Conservation (phyloP, 2,329 filamentous ascomycete species). For the Pyrenochaeta sp. region DNA sequence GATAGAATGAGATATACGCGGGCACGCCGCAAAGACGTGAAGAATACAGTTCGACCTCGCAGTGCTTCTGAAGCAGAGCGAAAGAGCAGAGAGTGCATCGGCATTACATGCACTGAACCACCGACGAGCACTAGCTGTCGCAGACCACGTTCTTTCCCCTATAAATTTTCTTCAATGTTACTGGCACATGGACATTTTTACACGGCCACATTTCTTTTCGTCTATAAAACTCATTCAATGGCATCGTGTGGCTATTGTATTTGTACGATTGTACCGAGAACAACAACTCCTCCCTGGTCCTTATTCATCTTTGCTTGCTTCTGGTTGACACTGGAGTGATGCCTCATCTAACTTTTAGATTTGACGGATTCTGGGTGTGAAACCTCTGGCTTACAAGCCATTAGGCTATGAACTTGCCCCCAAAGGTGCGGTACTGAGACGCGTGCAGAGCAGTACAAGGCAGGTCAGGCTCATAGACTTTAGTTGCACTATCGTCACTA, state of each 20-base stretch:
- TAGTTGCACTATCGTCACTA: neutral
- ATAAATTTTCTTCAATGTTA: neutral
- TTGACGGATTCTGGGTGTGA: neutral
- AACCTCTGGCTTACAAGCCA: neutral
- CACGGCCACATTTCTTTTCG: neutral
- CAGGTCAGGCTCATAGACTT: neutral
- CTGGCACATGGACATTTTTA: neutral
- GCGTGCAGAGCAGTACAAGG: neutral
- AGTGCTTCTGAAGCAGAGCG: neutral
- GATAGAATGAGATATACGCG: neutral
- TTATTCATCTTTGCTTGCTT: neutral
- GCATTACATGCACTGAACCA: neutral
- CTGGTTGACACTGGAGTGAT: neutral
- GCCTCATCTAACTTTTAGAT: neutral
- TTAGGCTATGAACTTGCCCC: neutral
- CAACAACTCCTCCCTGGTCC: neutral
- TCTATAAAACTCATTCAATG: constrained; percentile 1
- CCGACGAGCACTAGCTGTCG: neutral
- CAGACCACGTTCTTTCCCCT: neutral
- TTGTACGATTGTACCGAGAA: neutral
- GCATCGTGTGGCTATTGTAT: neutral
- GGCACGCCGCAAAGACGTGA: neutral
- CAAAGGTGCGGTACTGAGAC: neutral
- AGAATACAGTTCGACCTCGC: neutral
- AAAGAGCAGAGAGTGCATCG: neutral